Evolutionary conservation across 1,139 yeast genomes (phyloP).

Genomic region (Candida sanyaensis): DNA sequence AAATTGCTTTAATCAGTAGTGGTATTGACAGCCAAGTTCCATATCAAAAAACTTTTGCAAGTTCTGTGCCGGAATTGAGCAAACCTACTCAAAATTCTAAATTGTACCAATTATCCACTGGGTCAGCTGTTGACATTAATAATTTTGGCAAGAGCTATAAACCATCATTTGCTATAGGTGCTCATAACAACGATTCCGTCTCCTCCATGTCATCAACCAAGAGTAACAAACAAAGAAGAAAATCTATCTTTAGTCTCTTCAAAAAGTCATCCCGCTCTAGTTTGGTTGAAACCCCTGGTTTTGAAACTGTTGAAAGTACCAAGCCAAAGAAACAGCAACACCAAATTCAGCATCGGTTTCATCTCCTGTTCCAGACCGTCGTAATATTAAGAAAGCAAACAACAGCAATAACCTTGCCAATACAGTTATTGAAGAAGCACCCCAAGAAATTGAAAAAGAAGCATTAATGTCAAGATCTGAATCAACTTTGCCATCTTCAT

Average conservation of each 20-base stretch:
- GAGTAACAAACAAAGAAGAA: constrained; percentile 15
- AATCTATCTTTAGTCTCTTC: constrained; percentile 20
- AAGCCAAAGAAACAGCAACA: neutral
- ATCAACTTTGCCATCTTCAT: constrained; percentile 42
- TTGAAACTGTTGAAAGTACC: constrained; percentile 9
- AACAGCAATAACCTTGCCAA: neutral
- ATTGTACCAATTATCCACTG: constrained; percentile 33
- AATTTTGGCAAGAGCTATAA: constrained; percentile 44
- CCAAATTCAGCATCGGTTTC: neutral
- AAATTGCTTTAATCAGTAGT: neutral
- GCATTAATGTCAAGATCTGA: constrained; percentile 1
- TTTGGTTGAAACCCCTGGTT: constrained; percentile 7
- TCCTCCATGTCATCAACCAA: constrained; percentile 7
- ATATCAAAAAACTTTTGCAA: constrained; percentile 5
- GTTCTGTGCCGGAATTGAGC: constrained; percentile 30
- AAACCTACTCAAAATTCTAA: constrained; percentile 10
- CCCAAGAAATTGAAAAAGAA: neutral
- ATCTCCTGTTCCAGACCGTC: neutral
- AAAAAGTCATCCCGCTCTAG: neutral
- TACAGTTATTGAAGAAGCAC: neutral
- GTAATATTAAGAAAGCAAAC: neutral
- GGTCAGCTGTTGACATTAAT: constrained; percentile 42
- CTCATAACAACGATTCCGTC: constrained; percentile 8
- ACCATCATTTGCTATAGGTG: constrained; percentile 31
- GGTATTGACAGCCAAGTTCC: neutral